Conservation (phyloP, 192 early-diverging fungal genomes). For the Tieghemiomyces parasiticus region DNA sequence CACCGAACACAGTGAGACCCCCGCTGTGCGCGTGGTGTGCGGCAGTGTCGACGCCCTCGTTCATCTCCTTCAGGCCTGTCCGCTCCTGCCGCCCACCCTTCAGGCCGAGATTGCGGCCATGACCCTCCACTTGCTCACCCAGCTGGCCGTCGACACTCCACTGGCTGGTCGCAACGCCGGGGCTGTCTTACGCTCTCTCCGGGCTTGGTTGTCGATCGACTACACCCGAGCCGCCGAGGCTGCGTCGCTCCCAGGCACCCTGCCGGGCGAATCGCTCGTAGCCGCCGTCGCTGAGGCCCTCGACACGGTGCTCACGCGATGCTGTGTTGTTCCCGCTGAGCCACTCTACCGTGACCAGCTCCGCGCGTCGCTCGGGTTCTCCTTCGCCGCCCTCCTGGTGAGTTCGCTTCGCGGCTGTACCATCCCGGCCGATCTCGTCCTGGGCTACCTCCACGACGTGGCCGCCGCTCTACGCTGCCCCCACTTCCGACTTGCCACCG, state of each 20-base stretch:
- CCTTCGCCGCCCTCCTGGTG: slow-evolving; percentile 8
- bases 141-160: neutral
- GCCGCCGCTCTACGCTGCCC: neutral
- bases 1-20: neutral
- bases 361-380: neutral
- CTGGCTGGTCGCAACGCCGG: slow-evolving; percentile 5
- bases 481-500: slow-evolving; percentile 3
- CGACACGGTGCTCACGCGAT: neutral
- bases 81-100: neutral
- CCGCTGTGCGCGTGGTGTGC: slow-evolving; percentile 1
- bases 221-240: neutral
- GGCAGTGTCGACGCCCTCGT: neutral
- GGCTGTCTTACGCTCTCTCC: neutral
- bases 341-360: neutral
- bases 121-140: slow-evolving; percentile 1
- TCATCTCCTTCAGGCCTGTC: neutral
- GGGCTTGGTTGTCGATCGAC: slow-evolving; percentile 4
- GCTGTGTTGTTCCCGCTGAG: neutral
- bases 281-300: slow-evolving; percentile 1
- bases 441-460: slow-evolving; percentile 8
- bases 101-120: neutral
- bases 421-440: neutral
- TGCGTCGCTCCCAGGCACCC: neutral
- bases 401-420: neutral
- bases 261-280: neutral